Conservation (phyloP, 176 grass and related monocot species). For the Thinopyrum elongatum region DNA sequence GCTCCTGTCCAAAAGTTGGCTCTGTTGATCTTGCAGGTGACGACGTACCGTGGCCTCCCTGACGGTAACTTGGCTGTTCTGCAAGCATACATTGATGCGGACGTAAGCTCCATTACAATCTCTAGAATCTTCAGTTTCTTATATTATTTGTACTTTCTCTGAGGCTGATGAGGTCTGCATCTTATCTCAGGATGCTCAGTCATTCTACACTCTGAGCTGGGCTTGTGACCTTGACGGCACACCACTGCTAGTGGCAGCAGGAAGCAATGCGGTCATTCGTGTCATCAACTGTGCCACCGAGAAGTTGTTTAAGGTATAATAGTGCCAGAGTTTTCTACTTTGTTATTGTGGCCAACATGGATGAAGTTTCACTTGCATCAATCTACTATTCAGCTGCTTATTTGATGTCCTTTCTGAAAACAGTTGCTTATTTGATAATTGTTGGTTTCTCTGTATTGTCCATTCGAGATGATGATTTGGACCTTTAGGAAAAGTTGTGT, state of each 20-base stretch:
- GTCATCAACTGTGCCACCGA: conserved; percentile 77
- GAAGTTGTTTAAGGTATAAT: conserved; percentile 73
- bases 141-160: conserved; percentile 23
- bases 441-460: not conserved
- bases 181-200: conserved; percentile 70
- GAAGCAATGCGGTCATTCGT: conserved; percentile 68
- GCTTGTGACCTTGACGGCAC: conserved; percentile 59
- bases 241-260: conserved; percentile 79
- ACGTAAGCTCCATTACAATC: conserved; percentile 49
- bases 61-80: conserved; percentile 67
- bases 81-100: conserved; percentile 77
- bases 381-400: not conserved
- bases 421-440: conserved; percentile 12
- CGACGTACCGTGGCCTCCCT: conserved; percentile 76
- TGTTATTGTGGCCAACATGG: not conserved
- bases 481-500: not conserved
- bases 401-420: not conserved
- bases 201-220: conserved; percentile 95
- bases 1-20: not conserved
- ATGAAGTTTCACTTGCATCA: not conserved
- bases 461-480: not conserved
- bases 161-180: not conserved
- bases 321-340: not conserved
- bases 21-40: conserved; percentile 53
- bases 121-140: not conserved